Evolutionary conservation across 2,329 filamentous ascomycete species (phyloP).

Genomic region (Aspergillus transmontanensis): DNA sequence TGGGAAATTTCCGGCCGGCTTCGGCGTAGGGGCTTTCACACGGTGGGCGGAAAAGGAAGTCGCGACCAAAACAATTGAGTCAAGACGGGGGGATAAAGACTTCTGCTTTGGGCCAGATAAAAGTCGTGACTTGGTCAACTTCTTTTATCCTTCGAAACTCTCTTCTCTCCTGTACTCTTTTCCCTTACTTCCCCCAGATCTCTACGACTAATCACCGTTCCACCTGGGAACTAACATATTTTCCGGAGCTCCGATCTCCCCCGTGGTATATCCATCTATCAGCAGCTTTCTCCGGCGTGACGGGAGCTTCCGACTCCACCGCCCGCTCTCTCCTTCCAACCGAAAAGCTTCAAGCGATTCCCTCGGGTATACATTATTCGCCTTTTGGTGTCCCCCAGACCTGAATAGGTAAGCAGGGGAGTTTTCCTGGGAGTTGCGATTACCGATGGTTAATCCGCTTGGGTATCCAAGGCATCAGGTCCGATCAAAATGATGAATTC

Average conservation of each 20-base stretch:
- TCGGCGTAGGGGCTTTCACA: slow-evolving; percentile 27
- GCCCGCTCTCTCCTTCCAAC: slow-evolving; percentile 36
- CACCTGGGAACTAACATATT: slow-evolving; percentile 10
- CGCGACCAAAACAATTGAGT: slow-evolving; percentile 2
- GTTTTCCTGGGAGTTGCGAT: not conserved
- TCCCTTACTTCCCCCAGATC: slow-evolving; percentile 11
- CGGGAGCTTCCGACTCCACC: slow-evolving; percentile 29
- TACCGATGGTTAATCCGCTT: slow-evolving; percentile 16
- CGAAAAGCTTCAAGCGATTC: slow-evolving; percentile 27
- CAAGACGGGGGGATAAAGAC: slow-evolving; percentile 21
- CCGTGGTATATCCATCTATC: slow-evolving; percentile 13
- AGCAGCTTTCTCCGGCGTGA: slow-evolving; percentile 13
- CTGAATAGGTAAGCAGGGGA: not conserved
- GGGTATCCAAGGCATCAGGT: slow-evolving; percentile 11
- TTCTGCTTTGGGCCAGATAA: slow-evolving; percentile 27
- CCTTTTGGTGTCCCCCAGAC: slow-evolving; percentile 5
- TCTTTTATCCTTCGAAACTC: slow-evolving; percentile 7
- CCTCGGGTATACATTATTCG: slow-evolving; percentile 33
- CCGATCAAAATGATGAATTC: slow-evolving; percentile 30
- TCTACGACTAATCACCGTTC: slow-evolving; percentile 11
- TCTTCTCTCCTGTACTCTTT: slow-evolving; percentile 15
- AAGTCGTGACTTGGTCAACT: slow-evolving; percentile 6
- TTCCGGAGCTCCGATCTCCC: slow-evolving; percentile 29
- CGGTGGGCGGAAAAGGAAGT: slow-evolving; percentile 26
- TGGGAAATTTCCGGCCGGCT: slow-evolving; percentile 22